Evolutionary conservation across 768 basidiomycete genomes (phyloP).

Genomic region (Pulveroboletus sp.): DNA sequence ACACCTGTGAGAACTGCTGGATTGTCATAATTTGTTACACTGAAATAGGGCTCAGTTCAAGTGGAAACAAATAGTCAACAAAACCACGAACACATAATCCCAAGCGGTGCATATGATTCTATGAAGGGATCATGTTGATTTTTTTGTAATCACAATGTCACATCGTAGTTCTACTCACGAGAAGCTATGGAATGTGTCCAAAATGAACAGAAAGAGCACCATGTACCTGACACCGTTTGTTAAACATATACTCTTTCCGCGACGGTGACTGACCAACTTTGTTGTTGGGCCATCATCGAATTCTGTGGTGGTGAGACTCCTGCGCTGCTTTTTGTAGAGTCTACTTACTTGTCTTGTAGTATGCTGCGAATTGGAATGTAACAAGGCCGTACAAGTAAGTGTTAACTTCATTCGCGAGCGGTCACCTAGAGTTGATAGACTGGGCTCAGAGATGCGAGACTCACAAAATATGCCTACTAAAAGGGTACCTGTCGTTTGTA

Average conservation of each 20-base stretch:
- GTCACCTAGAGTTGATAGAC: neutral
- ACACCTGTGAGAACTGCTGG: neutral
- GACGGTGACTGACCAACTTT: neutral
- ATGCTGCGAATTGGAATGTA: slow-evolving; percentile 40
- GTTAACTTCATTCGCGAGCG: slow-evolving; percentile 13
- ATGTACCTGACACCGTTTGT: slow-evolving; percentile 6
- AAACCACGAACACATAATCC: slow-evolving; percentile 10
- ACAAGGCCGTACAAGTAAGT: slow-evolving; percentile 40
- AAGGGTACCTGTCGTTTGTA: neutral
- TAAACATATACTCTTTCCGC: neutral
- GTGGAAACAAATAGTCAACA: too few relatives aligned
- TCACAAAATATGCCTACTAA: neutral
- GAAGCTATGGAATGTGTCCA: slow-evolving; percentile 19
- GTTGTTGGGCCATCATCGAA: slow-evolving; percentile 13
- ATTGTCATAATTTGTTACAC: neutral
- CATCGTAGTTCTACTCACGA: too few relatives aligned
- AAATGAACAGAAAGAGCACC: slow-evolving; percentile 16
- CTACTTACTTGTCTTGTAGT: slow-evolving; percentile 26
- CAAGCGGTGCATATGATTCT: slow-evolving; percentile 20
- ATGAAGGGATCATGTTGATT: neutral
- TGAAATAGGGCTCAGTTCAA: neutral
- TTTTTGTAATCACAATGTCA: too few relatives aligned
- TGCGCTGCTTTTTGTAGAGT: neutral
- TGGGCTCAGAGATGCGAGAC: neutral
- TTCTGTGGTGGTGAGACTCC: slow-evolving; percentile 1